Evolutionary conservation across 169 alveolate species (phyloP).

Genomic region (Amoebophrya sp.): DNA sequence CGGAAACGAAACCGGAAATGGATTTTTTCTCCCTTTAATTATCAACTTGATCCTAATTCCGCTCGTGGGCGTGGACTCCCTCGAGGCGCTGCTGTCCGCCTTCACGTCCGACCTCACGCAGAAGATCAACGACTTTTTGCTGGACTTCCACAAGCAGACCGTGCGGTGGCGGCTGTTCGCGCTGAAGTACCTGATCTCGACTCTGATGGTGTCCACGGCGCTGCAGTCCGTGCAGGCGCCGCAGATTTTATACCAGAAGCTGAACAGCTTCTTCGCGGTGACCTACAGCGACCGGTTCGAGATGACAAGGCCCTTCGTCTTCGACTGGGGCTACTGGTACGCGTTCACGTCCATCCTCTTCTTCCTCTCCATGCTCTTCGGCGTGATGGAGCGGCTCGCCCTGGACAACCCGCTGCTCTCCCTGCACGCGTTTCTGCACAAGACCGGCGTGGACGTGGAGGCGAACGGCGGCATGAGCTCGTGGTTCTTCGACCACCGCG

Average conservation of each 20-base stretch:
- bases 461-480: too few species aligned
- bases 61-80: background rate
- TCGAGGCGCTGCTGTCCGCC: background rate
- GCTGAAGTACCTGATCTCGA: background rate
- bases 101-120: background rate
- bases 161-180: background rate
- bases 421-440: too few species aligned
- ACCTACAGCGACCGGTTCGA: background rate
- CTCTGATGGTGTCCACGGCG: background rate
- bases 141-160: background rate
- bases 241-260: background rate
- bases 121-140: background rate
- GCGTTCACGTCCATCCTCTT: background rate
- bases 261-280: background rate
- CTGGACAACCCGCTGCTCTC: background rate
- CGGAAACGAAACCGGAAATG: too few species aligned
- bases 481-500: too few species aligned
- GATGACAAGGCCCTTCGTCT: background rate
- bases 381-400: background rate
- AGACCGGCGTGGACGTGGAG: too few species aligned
- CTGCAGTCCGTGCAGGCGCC: constrained; percentile 4
- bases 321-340: background rate
- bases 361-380: background rate
- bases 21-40: too few species aligned
- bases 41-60: background rate